Evolutionary conservation across 2,329 filamentous ascomycete genomes (phyloP).

Genomic region (Fusarium marasasianum): DNA sequence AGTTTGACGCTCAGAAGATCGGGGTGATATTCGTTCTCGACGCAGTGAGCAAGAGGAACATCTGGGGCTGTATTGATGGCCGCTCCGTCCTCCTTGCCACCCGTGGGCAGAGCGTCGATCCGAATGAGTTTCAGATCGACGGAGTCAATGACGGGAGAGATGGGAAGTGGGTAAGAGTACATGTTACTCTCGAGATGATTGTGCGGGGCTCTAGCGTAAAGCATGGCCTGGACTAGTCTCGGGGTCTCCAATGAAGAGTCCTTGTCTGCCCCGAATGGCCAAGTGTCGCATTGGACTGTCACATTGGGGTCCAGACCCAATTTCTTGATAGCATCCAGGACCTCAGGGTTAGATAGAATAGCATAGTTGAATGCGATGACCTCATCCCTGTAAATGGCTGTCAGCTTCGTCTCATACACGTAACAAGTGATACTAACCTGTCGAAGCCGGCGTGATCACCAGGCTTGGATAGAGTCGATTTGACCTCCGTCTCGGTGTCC

Average conservation of each 20-base stretch:
- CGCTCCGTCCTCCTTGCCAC: constrained; percentile 57
- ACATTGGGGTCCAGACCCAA: not conserved
- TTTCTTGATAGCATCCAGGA: not conserved
- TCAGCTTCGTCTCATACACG: too few species aligned
- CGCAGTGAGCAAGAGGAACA: constrained; percentile 46
- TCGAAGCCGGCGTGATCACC: not conserved
- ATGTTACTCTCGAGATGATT: not conserved
- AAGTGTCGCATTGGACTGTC: not conserved
- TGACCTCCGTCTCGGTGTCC: not conserved
- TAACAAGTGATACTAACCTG: not conserved
- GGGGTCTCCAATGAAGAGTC: not conserved
- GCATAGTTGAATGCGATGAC: not conserved
- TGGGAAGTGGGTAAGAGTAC: constrained; percentile 68
- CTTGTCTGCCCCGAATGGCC: not conserved
- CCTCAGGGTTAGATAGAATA: not conserved
- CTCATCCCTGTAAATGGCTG: not conserved
- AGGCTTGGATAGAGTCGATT: not conserved
- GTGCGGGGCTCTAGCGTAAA: not conserved
- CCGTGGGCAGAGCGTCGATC: constrained; percentile 65
- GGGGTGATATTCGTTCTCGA: constrained; percentile 56
- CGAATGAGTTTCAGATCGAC: constrained; percentile 62
- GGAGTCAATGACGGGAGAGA: constrained; percentile 68
- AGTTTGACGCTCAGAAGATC: constrained; percentile 60
- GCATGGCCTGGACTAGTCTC: not conserved
- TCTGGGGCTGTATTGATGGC: constrained; percentile 50